A percentile compares a stretch with the other conserved stretches of the same genome.
Evolutionary conservation across 768 basidiomycete genomes (phyloP).

Genomic region (Boletus vermiculosoides): DNA sequence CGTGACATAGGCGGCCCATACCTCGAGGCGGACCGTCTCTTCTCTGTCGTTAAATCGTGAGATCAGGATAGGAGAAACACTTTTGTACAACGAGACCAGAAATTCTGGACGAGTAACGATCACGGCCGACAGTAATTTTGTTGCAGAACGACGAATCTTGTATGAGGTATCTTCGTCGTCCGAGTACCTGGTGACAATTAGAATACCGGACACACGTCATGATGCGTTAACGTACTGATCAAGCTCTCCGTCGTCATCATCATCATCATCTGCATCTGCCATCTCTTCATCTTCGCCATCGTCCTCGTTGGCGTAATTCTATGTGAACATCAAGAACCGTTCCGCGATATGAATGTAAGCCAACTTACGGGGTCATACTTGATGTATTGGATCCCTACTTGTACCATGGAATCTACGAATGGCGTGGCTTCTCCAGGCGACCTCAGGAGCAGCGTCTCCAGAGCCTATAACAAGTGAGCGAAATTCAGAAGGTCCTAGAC

Average conservation of each 20-base stretch:
- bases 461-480: conserved; percentile 43
- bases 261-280: conserved; percentile 63
- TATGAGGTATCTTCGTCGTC: conserved; percentile 99
- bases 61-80: conserved; percentile 85
- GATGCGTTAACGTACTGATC: conserved; percentile 56
- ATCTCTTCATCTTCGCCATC: conserved; percentile 66
- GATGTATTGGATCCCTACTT: conserved; percentile 73
- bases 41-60: conserved; percentile 93
- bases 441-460: conserved; percentile 81
- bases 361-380: conserved; percentile 84
- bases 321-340: conserved; percentile 10
- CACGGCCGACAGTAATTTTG: conserved; percentile 82
- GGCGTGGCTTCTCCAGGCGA: conserved; percentile 81
- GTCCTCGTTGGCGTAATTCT: conserved; percentile 75
- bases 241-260: conserved; percentile 79
- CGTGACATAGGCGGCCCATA: conserved; percentile 82
- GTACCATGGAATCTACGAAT: conserved; percentile 66
- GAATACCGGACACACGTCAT: not conserved
- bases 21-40: conserved; percentile 88
- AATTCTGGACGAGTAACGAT: conserved; percentile 91
- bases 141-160: conserved; percentile 92
- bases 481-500: not conserved
- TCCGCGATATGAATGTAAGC: not conserved
- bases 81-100: conserved; percentile 72
- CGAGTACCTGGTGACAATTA: conserved; percentile 62